Percentiles rank a stretch among this genome's conserved stretches.
These are phyloP conservation scores for Schwanniomyces etchellsii DNA, from an alignment of 1,139 yeast species.

Conservation along the genomic window DNA sequence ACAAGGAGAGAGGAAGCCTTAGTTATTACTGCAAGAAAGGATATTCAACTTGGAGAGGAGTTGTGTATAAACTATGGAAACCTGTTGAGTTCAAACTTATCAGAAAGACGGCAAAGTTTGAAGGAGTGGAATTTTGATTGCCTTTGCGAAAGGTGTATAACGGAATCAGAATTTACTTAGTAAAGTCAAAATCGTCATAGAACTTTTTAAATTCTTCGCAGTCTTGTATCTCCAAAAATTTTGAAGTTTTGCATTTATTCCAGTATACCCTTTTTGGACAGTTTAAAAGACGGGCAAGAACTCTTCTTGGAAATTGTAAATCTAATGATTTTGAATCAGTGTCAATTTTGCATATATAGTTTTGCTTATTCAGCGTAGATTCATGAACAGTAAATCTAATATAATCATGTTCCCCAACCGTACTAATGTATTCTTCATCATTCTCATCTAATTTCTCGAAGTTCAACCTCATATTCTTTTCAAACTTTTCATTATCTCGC, in stretches of 20 bases:
- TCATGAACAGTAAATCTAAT: conserved; percentile 30
- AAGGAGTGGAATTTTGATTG: conserved; percentile 62
- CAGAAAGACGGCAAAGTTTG: conserved; percentile 38
- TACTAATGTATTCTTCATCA: conserved; percentile 13
- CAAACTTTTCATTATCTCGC: conserved; percentile 46
- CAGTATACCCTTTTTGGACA: conserved; percentile 62
- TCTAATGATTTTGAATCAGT: conserved; percentile 38
- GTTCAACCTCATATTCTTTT: conserved; percentile 35
- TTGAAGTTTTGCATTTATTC: conserved; percentile 66
- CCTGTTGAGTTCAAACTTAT: conserved; percentile 35
- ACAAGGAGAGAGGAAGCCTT: conserved; percentile 16
- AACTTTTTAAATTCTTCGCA: conserved; percentile 51
- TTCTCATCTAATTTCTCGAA: conserved; percentile 29
- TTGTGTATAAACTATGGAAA: conserved; percentile 62
- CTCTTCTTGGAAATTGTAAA: conserved; percentile 75
- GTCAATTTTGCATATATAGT: conserved; percentile 18
- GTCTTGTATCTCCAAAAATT: conserved; percentile 54
- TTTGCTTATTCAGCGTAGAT: conserved; percentile 11
- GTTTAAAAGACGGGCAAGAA: conserved; percentile 54
- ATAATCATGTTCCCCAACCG: conserved; percentile 33
- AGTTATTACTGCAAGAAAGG: conserved; percentile 19
- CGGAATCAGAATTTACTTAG: conserved; percentile 8
- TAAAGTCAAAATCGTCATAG: conserved; percentile 43
- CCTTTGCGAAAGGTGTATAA: conserved; percentile 43
- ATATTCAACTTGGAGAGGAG: conserved; percentile 41